These are phyloP conservation scores for Hebeloma cylindrosporum DNA, from an alignment of 768 basidiomycete genomes.

Conservation along the genomic window DNA sequence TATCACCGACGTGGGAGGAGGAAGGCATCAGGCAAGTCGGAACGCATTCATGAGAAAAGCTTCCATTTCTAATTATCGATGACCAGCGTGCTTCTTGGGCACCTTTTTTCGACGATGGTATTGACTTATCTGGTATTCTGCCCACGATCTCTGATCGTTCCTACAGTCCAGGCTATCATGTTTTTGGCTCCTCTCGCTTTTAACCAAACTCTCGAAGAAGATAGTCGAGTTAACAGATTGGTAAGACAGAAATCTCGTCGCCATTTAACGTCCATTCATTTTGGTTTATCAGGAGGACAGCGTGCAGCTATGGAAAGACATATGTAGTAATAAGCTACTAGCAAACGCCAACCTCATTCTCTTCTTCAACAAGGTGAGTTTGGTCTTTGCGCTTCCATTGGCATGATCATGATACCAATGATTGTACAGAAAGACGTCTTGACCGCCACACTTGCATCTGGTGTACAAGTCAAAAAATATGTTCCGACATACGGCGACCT, in stretches of 20 bases:
- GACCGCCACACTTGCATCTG: constrained; percentile 51
- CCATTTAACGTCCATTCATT: neutral
- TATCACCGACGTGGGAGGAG: constrained; percentile 71
- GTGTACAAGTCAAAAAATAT: constrained; percentile 54
- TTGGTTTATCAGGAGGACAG: constrained; percentile 63
- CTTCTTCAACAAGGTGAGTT: constrained; percentile 70
- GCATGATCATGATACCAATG: neutral
- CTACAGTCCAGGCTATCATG: constrained; percentile 69
- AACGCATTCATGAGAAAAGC: neutral
- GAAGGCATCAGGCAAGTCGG: constrained; percentile 46
- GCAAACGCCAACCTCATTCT: constrained; percentile 63
- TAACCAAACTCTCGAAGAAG: constrained; percentile 72
- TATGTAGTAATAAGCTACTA: constrained; percentile 65
- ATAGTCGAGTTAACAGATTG: constrained; percentile 62
- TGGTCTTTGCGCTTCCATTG: neutral
- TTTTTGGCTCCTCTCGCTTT: constrained; percentile 81
- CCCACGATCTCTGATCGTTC: neutral
- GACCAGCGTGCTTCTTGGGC: constrained; percentile 65
- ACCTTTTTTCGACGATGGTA: constrained; percentile 75
- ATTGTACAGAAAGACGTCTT: constrained; percentile 50
- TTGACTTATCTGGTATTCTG: neutral
- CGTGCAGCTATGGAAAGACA: constrained; percentile 66
- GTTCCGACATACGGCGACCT: constrained; percentile 62
- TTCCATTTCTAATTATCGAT: constrained; percentile 5
- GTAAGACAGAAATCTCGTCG: constrained; percentile 30